Base-by-base conservation (phyloP, 345 rosid species). In the Boechera stricta region DNA sequence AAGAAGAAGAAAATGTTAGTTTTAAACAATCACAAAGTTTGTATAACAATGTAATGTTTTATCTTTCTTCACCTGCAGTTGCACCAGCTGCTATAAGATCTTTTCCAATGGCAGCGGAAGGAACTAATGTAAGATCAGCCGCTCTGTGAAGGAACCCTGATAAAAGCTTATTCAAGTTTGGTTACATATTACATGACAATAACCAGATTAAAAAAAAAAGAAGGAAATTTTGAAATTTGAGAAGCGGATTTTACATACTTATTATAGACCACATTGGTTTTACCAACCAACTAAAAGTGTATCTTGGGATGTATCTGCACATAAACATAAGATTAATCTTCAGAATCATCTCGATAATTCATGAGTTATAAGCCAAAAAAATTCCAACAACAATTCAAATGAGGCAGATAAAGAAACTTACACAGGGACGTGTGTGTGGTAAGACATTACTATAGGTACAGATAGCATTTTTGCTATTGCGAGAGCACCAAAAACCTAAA, bases 371-470 rank as follows among this genome's bases (percentile, higher is more conserved):
- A 47, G 24, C 18, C 51, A 47, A 42, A 48, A 24, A 26, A 6
- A 10, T 2, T 41, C 57, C 10, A n/a, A 63, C 15, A 11, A 9
- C 10, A 42, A 35, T 24, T 15, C n/a, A 69, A 52, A 8, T 53
- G 21, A 53, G 44, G 61, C 38, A 64, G 60, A 72, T 24, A 61
- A 48, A 73, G 70, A 56, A 77, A 85, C 99, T 89, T 83, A 95
- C 99, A 95, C 98, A 44, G 99, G 99, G 63, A 95, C 99, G 68
- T 95, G 99, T 69, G 98, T 95, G 83, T 95, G 99, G 77, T 95
- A 92, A 36, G 99, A 95, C 99, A 95, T 92, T 70, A 95, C 98
- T 29, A 95, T 88, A 48, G 99, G 99, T n/a, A 95, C 98, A 7
- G 86, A 85, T 69, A 95, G 67, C 80, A 95, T 72, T 81, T 95